Evolutionary conservation across 2,329 filamentous ascomycete genomes (phyloP), one percentile per base, ranked within the genome.

Genomic region (Coleophoma cylindrospora): DNA sequence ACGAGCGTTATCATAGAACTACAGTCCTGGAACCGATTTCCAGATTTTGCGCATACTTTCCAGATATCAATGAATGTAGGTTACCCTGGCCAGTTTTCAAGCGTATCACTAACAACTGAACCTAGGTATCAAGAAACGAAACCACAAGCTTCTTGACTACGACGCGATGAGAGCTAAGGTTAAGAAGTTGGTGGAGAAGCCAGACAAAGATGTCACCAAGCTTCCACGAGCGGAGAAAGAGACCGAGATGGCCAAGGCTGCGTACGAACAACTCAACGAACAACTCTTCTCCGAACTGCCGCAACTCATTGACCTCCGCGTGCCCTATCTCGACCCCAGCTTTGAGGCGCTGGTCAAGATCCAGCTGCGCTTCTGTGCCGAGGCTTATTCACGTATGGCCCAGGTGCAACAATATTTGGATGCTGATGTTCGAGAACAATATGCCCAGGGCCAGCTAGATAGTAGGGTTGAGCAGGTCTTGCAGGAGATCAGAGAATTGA

Each of bases 281-380:
- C 95, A 97, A 69, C 81, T 99, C 47, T 95, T 89, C 62, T 86
- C 83, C 49, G 94, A 99, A 73, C 73, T 99, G 49, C 94, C 94
- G 1, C 92, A 97, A 70, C 80, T 99, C 48, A 97, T 99, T 68
- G 94, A 99, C 66, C 79, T 99, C 54, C 87, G 94, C 50, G 94
- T 99, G 13, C 95, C 95, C 0, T 99, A 99, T 66, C 82, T 99
- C 50, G 94, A 99, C 64, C 95, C 95, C 0, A 92, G 86, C 54
- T 99, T 99, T 66, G 94, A 99, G 72, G 94, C 95, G 0, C 83
- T 99, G 47, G 94, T 99, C 68, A 99, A 99, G 77, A 99, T 99
- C 59, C 94, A 99, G 74, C 71, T 99, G 63, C 81, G 94, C 36
- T 99, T 99, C 75, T 99, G 95, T 64, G 94, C 95, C 8, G 94